Evolutionary conservation across 345 rosid species (phyloP).

Genomic region (Cochlearia excelsa): DNA sequence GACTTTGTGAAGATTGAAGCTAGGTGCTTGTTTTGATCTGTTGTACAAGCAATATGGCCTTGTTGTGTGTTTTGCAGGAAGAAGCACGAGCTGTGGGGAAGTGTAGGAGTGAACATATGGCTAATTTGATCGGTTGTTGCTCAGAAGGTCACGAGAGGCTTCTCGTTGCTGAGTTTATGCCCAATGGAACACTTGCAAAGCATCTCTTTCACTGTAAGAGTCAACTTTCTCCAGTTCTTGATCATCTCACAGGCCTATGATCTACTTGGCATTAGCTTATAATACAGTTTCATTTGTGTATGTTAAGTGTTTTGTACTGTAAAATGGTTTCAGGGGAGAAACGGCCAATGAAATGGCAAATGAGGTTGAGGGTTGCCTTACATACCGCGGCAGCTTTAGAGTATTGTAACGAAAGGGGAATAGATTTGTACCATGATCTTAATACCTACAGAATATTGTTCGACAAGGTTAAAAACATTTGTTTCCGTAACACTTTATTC

Average conservation of each 20-base stretch:
- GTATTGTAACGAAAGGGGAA: conserved; percentile 74
- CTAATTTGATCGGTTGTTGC: conserved; percentile 87
- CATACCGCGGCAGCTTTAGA: conserved; percentile 81
- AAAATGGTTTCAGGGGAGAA: conserved; percentile 66
- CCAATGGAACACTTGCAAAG: conserved; percentile 88
- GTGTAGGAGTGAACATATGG: conserved; percentile 83
- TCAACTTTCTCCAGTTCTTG: conserved; percentile 1
- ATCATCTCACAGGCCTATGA: conserved; percentile 2
- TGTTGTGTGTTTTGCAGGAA: conserved; percentile 45
- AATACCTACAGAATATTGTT: conserved; percentile 88
- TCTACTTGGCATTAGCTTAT: background rate
- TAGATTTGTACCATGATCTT: conserved; percentile 90
- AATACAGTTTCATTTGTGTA: background rate
- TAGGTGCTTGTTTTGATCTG: conserved; percentile 4
- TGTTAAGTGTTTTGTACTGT: background rate
- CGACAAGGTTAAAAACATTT: conserved; percentile 53
- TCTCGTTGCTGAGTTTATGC: conserved; percentile 88
- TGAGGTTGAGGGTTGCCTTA: conserved; percentile 88
- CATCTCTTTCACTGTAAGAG: conserved; percentile 91
- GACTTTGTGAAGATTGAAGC: conserved; percentile 5
- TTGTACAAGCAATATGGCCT: background rate
- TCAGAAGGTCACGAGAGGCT: conserved; percentile 83
- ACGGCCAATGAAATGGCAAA: conserved; percentile 98
- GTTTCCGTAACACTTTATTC: background rate
- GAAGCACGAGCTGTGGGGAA: conserved; percentile 87